Percentiles rank a stretch among this genome's conserved stretches.
Conservation (phyloP, 2,329 filamentous ascomycete genomes). For the Talaromyces funiculosus region DNA sequence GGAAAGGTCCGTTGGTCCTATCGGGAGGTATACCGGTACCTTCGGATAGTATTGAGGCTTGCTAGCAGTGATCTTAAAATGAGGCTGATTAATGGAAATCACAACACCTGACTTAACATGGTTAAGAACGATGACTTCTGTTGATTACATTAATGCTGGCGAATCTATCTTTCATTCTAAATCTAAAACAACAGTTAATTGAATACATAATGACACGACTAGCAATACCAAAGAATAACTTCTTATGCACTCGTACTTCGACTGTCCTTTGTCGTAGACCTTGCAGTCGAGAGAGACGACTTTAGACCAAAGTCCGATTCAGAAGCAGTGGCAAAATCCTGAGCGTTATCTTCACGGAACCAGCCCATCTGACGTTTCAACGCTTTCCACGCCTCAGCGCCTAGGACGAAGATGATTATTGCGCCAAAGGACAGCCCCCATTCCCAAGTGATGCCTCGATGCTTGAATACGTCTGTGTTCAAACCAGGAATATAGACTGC, state of each 20-base stretch:
- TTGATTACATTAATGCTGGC: not conserved
- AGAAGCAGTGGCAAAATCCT: not conserved
- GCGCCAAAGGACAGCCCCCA: slow-evolving; percentile 63
- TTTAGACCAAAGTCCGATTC: slow-evolving; percentile 14
- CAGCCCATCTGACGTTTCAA: slow-evolving; percentile 53
- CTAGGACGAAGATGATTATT: slow-evolving; percentile 56
- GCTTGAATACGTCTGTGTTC: slow-evolving; percentile 61
- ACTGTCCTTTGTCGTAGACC: slow-evolving; percentile 9
- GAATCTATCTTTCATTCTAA: not conserved
- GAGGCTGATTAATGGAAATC: not conserved
- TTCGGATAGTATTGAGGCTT: not conserved
- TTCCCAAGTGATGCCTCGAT: slow-evolving; percentile 61
- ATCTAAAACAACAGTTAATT: not conserved
- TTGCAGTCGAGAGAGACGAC: not conserved
- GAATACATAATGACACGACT: not conserved
- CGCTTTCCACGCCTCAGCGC: slow-evolving; percentile 64
- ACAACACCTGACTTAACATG: not conserved
- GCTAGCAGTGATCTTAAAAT: not conserved
- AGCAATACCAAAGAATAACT: not conserved
- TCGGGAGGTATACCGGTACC: not conserved
- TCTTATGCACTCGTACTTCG: not conserved
- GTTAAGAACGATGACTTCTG: not conserved
- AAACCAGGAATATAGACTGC: slow-evolving; percentile 64
- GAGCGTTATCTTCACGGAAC: slow-evolving; percentile 11
- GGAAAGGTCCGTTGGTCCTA: not conserved